A percentile compares a stretch with the other conserved stretches of the same genome.
These are phyloP conservation scores for Colletotrichum sublineola DNA, from an alignment of 2,329 filamentous ascomycete genomes.

Conservation along the genomic window DNA sequence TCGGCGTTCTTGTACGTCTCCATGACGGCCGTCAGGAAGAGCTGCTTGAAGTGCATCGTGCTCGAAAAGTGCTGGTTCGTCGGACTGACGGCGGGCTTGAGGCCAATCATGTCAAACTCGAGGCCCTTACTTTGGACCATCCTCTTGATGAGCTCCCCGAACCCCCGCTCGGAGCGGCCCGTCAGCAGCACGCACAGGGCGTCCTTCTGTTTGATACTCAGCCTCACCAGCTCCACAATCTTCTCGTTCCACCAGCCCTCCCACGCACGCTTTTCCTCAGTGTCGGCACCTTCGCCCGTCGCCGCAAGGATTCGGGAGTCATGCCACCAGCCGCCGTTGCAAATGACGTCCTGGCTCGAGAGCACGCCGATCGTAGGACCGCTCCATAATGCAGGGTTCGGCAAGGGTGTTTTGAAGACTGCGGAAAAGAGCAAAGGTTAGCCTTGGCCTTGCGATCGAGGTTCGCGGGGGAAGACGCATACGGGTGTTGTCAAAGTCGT, in stretches of 20 bases:
- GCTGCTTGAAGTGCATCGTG: slow-evolving; percentile 94
- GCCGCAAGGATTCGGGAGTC: slow-evolving; percentile 87
- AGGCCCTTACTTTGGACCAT: slow-evolving; percentile 84
- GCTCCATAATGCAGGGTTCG: slow-evolving; percentile 91
- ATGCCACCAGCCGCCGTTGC: slow-evolving; percentile 97
- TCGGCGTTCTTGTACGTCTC: slow-evolving; percentile 86
- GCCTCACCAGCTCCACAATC: slow-evolving; percentile 81
- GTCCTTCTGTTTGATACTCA: slow-evolving; percentile 88
- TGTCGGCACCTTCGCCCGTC: slow-evolving; percentile 84
- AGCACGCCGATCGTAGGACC: slow-evolving; percentile 81
- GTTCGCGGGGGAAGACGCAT: slow-evolving; percentile 51
- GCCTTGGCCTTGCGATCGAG: not conserved
- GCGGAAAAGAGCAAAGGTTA: slow-evolving; percentile 13
- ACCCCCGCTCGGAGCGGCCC: slow-evolving; percentile 83
- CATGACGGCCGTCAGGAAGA: slow-evolving; percentile 83
- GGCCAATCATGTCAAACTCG: slow-evolving; percentile 86
- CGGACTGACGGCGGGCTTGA: slow-evolving; percentile 89
- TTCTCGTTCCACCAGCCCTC: slow-evolving; percentile 97
- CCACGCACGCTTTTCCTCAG: slow-evolving; percentile 88
- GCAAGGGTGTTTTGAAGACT: slow-evolving; percentile 93
- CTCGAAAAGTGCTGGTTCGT: slow-evolving; percentile 81
- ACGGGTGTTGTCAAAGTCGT: slow-evolving; percentile 98
- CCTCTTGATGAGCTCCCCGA: slow-evolving; percentile 82
- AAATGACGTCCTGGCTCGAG: slow-evolving; percentile 80
- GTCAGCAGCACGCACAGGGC: slow-evolving; percentile 89